Evolutionary conservation across 768 basidiomycete genomes (phyloP), one percentile per base, ranked within the genome.

Genomic region (Collybia sordida): DNA sequence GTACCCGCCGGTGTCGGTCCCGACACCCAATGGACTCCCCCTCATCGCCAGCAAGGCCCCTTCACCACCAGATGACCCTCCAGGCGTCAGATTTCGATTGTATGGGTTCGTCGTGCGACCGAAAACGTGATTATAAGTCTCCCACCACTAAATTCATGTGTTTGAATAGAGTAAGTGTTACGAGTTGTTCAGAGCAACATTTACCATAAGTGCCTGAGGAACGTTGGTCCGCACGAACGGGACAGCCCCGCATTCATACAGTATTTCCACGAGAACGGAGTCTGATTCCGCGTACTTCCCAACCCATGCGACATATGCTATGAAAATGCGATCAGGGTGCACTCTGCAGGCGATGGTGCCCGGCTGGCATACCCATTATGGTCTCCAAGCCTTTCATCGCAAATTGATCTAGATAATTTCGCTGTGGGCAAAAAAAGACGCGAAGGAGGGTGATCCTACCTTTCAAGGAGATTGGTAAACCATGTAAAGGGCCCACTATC

Each of bases 11-110:
- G 85, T 78, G 60, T 85, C 85, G 1, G 85, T 82, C 3, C 84
- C 85, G 4, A 86, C 72, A 4, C 84, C 84, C 1, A 88, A 58
- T 4, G 78, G 77, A 39, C 78, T 78, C 9, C 85, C 84, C 52
- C 74, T 78, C 68, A 85, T 68, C 0, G 78, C 85, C 2, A 86
- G 50, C 0, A 87, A 68, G 0, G 85, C 83, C 6, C 80, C 81
- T 67, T 88, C 86, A 1, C 86, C 86, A 1, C 86, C 86, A 1
- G 79, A 81, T 0, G 82, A 85, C 1, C 86, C 86, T 1, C 86
- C 86, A 1, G 74, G 68, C 1, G 81, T 84, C 34, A 85, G 67
- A 0, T 66, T 64, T 2, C 76, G 70, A 56, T 85, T 85, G 55
- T 75, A 77, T 0, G 85, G 85, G 56, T 87, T 85, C 23, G 71